Evolutionary conservation across 1,139 yeast species (phyloP).

Genomic region (Debaryomycetaceae sp.): DNA sequence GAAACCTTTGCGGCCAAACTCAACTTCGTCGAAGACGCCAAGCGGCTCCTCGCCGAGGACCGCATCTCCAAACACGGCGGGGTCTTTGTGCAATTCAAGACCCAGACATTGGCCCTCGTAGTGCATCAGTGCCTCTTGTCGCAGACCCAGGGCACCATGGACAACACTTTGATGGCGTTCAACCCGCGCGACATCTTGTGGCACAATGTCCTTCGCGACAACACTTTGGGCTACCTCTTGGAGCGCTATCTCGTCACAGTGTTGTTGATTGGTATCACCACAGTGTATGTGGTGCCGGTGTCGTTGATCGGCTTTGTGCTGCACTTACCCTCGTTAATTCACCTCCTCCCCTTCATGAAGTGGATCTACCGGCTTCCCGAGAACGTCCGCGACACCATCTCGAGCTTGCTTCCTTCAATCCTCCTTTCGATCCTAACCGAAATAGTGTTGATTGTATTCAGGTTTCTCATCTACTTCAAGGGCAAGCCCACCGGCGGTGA

Average conservation of each 20-base stretch:
- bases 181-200: slow-evolving; percentile 59
- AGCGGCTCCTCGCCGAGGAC: slow-evolving; percentile 15
- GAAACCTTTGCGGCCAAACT: slow-evolving; percentile 16
- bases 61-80: slow-evolving; percentile 28
- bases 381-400: slow-evolving; percentile 45
- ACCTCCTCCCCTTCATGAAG: slow-evolving; percentile 48
- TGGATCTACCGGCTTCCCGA: slow-evolving; percentile 54
- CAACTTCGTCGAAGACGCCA: slow-evolving; percentile 20
- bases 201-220: slow-evolving; percentile 44
- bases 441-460: slow-evolving; percentile 46
- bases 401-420: slow-evolving; percentile 59
- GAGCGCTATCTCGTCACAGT: slow-evolving; percentile 40
- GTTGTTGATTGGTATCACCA: slow-evolving; percentile 41
- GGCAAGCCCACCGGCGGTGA: slow-evolving; percentile 54
- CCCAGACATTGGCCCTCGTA: slow-evolving; percentile 45
- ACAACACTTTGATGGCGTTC: slow-evolving; percentile 41
- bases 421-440: slow-evolving; percentile 56
- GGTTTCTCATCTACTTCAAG: slow-evolving; percentile 44
- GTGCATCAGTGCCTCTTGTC: slow-evolving; percentile 53
- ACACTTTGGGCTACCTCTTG: slow-evolving; percentile 25
- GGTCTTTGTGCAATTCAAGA: slow-evolving; percentile 50
- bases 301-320: slow-evolving; percentile 65
- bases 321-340: slow-evolving; percentile 56
- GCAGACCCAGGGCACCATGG: slow-evolving; percentile 37
- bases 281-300: slow-evolving; percentile 69